Evolutionary conservation across 176 grass and related monocot genomes (phyloP).

Genomic region (Carex cristatella): DNA sequence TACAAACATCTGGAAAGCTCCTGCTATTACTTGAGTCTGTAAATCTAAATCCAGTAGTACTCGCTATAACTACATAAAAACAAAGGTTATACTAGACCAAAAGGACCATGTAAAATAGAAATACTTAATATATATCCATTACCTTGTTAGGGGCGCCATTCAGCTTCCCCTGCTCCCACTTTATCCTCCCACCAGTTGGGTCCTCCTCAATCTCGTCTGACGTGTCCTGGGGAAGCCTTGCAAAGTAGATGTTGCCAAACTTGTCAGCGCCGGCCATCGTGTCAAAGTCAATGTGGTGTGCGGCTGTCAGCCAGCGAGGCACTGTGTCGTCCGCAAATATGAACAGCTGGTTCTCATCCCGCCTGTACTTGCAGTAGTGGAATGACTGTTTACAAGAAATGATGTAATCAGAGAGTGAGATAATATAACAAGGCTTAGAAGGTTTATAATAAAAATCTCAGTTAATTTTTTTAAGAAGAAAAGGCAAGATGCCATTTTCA

Average conservation of each 20-base stretch:
- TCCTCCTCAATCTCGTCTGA: conserved; percentile 99
- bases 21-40: neutral
- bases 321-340: conserved; percentile 94
- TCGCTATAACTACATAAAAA: neutral
- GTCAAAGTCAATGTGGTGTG: conserved; percentile 99
- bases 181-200: conserved; percentile 95
- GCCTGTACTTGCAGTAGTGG: conserved; percentile 99
- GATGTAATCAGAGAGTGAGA: neutral
- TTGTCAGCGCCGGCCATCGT: conserved; percentile 97
- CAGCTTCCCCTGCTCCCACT: conserved; percentile 94
- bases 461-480: too few relatives aligned
- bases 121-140: neutral
- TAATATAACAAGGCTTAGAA: neutral
- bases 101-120: neutral
- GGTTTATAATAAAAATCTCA: neutral
- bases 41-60: neutral
- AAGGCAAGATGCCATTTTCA: too few relatives aligned
- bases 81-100: neutral
- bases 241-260: conserved; percentile 96
- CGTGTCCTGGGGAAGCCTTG: conserved; percentile 82
- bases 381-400: conserved; percentile 62
- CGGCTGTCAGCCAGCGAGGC: conserved; percentile 87
- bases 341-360: conserved; percentile 95
- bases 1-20: neutral
- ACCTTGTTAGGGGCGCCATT: conserved; percentile 95